Conservation (phyloP, 2,329 filamentous ascomycete species). For the Colletotrichum limetticola region DNA sequence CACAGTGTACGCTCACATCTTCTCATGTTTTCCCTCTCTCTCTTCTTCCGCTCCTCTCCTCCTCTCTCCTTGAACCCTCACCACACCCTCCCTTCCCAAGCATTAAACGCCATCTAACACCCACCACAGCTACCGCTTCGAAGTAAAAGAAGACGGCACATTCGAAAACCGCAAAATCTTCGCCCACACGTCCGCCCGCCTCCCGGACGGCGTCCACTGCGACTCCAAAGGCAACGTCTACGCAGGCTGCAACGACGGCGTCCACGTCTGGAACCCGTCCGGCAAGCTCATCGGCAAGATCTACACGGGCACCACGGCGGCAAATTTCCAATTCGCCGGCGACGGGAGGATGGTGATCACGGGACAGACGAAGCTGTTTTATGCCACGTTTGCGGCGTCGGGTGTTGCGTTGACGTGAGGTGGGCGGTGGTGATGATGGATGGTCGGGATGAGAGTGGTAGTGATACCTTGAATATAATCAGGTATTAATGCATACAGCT, state of each 20-base stretch:
- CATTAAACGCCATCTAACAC: background rate
- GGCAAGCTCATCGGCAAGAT: slow-evolving; percentile 67
- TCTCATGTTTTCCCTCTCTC: no score
- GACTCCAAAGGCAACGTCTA: slow-evolving; percentile 67
- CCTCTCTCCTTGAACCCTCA: no score
- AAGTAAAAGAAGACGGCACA: slow-evolving; percentile 57
- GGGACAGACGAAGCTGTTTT: slow-evolving; percentile 48
- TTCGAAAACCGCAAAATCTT: slow-evolving; percentile 63
- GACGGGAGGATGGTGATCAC: slow-evolving; percentile 48
- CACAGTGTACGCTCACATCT: slow-evolving; percentile 53
- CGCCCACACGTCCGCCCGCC: slow-evolving; percentile 62
- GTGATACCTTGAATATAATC: background rate
- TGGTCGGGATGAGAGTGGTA: background rate
- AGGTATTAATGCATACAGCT: background rate
- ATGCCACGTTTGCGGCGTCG: slow-evolving; percentile 41
- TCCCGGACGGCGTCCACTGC: slow-evolving; percentile 71
- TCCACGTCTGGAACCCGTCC: slow-evolving; percentile 58
- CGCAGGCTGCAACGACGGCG: slow-evolving; percentile 58
- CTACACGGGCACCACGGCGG: slow-evolving; percentile 55
- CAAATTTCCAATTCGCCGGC: slow-evolving; percentile 58
- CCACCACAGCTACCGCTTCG: slow-evolving; percentile 54
- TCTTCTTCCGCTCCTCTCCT: no score
- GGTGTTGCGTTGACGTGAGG: slow-evolving; percentile 1
- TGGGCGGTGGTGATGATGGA: no score
- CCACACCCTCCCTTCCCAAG: no score